A percentile compares a stretch with the other conserved stretches of the same genome.
Evolutionary conservation across 306 rosid genomes (phyloP).

Genomic region (Cicer arietinum): DNA sequence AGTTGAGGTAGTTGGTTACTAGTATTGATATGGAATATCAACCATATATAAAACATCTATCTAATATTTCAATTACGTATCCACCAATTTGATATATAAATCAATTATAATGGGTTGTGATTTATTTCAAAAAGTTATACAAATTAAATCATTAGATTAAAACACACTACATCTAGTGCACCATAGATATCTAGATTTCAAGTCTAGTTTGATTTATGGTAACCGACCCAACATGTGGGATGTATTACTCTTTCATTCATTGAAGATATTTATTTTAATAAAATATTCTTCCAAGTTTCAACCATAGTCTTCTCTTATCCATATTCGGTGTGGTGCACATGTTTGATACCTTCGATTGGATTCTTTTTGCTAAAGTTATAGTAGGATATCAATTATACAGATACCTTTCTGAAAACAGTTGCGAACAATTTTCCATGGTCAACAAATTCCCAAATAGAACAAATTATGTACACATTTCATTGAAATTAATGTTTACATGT

Average conservation of each 20-base stretch:
- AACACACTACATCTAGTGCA: too few relatives aligned
- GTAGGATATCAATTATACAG: background rate
- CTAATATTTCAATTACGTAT: too few relatives aligned
- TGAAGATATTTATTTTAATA: background rate
- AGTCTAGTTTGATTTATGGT: background rate
- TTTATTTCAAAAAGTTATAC: too few relatives aligned
- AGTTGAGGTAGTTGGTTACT: constrained; percentile 44
- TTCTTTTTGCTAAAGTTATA: background rate
- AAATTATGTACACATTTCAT: background rate
- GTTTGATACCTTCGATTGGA: constrained; percentile 11
- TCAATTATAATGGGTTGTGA: too few relatives aligned
- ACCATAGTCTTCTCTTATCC: constrained; percentile 18
- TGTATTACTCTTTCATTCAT: background rate
- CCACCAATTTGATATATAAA: too few relatives aligned
- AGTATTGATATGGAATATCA: constrained; percentile 34
- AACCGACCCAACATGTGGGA: background rate
- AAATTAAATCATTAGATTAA: too few relatives aligned
- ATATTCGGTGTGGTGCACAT: constrained; percentile 15
- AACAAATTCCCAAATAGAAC: too few relatives aligned
- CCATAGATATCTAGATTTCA: too few relatives aligned
- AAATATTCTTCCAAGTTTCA: constrained; percentile 32
- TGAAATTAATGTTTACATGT: constrained; percentile 26
- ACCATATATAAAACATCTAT: background rate
- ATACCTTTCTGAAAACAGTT: background rate
- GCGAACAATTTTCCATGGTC: background rate